These are phyloP conservation scores for Solanum virginianum DNA, from an alignment of 257 asterid species.

Conservation along the genomic window DNA sequence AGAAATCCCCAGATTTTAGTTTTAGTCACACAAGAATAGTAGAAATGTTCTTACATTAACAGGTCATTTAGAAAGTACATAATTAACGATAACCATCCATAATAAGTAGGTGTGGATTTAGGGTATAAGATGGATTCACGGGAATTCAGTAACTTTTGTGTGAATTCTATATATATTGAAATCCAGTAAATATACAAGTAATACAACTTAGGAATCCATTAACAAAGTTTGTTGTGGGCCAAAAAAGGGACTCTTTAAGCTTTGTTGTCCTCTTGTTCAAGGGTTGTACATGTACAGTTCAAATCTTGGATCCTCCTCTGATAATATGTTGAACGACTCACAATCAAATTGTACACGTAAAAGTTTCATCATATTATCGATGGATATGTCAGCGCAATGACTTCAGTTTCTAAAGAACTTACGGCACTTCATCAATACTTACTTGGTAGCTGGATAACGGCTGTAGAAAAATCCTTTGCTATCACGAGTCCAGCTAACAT, in stretches of 20 bases:
- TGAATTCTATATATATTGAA: neutral
- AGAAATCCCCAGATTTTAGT: neutral
- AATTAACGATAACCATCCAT: neutral
- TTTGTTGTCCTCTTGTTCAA: no score
- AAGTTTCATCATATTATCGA: no score
- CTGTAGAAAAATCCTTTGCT: constrained; percentile 85
- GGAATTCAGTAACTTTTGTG: neutral
- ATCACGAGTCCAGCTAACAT: constrained; percentile 77
- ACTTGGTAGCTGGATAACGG: constrained; percentile 88
- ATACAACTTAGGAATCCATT: neutral
- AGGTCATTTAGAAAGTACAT: neutral
- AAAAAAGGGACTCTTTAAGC: no score
- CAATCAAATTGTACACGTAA: no score
- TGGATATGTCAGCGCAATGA: no score
- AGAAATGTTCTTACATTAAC: neutral
- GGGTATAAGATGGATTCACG: no score
- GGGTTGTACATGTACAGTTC: no score
- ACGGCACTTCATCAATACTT: constrained; percentile 8
- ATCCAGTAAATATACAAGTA: no score
- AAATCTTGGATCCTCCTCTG: no score
- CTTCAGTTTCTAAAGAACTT: no score
- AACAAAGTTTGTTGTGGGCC: no score
- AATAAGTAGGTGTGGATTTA: neutral
- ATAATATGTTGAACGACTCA: no score
- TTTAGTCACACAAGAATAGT: neutral